Conservation (phyloP, 2,329 filamentous ascomycete genomes). For the Hymenoscyphus linearis region DNA sequence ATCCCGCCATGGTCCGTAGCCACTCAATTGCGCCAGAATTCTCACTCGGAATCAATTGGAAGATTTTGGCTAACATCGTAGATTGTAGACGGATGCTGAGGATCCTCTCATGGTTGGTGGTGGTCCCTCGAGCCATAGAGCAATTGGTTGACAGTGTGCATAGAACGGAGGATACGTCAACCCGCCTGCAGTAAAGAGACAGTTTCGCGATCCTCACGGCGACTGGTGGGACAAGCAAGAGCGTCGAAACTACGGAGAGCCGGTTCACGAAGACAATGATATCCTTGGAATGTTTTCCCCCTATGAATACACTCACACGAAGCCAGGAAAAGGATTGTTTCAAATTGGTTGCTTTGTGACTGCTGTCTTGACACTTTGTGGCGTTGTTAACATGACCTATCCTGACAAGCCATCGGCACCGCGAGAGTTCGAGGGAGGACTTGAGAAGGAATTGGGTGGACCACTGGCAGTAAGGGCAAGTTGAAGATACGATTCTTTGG, state of each 20-base stretch:
- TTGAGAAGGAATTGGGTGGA: constrained; percentile 72
- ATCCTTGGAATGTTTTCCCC: constrained; percentile 83
- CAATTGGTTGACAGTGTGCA: constrained; percentile 11
- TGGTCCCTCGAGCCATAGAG: not conserved
- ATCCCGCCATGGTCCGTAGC: constrained; percentile 28
- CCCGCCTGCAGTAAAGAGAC: constrained; percentile 74
- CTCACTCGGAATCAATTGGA: not conserved
- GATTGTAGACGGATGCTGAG: constrained; percentile 46
- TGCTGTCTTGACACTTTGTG: constrained; percentile 58
- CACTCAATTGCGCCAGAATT: not conserved
- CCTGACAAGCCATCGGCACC: constrained; percentile 67
- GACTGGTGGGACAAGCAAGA: constrained; percentile 99
- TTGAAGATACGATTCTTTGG: constrained; percentile 18
- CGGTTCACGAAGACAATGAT: constrained; percentile 95
- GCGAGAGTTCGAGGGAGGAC: constrained; percentile 64
- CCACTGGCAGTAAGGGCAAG: constrained; percentile 60
- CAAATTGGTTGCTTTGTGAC: constrained; percentile 65
- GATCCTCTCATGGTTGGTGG: constrained; percentile 62
- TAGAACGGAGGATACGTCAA: constrained; percentile 84
- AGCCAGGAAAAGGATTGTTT: constrained; percentile 61
- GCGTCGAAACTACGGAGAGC: constrained; percentile 92
- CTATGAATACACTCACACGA: constrained; percentile 81
- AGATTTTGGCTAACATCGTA: constrained; percentile 17
- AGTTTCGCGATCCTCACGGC: constrained; percentile 86
- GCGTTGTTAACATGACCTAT: constrained; percentile 62